A percentile compares a stretch with the other conserved stretches of the same genome.
phyloP scores from a whole-genome alignment of 345 rosid genomes.

The Ailanthus altissimus region DNA sequence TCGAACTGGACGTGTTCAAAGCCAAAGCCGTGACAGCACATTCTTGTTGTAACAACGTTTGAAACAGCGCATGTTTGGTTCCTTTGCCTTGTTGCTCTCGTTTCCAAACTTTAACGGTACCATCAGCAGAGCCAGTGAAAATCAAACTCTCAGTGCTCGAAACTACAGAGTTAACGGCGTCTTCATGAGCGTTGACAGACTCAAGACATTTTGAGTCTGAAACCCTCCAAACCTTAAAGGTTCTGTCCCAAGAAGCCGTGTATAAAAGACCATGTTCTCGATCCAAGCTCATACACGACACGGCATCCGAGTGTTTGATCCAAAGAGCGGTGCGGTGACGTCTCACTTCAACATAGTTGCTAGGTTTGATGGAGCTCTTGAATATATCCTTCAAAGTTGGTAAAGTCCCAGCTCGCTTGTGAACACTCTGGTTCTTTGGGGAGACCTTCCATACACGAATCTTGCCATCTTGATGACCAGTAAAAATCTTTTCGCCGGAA shows the following conservation, averaged over 20 bases:
- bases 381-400: slow-evolving; percentile 87
- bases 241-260: slow-evolving; percentile 94
- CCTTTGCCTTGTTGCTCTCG: slow-evolving; percentile 53
- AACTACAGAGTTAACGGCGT: slow-evolving; percentile 84
- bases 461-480: slow-evolving; percentile 95
- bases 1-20: slow-evolving; percentile 44
- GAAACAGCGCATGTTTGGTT: slow-evolving; percentile 56
- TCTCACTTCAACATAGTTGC: slow-evolving; percentile 78
- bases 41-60: slow-evolving; percentile 75
- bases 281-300: slow-evolving; percentile 77
- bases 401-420: slow-evolving; percentile 75
- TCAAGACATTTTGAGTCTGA: slow-evolving; percentile 87
- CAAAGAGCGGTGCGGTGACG: slow-evolving; percentile 69
- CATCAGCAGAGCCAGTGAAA: slow-evolving; percentile 93
- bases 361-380: slow-evolving; percentile 80
- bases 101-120: slow-evolving; percentile 88
- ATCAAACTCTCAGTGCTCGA: slow-evolving; percentile 51
- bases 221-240: slow-evolving; percentile 87
- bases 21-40: slow-evolving; percentile 89
- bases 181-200: slow-evolving; percentile 85
- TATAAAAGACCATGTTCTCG: slow-evolving; percentile 67
- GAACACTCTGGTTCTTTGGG: slow-evolving; percentile 61
- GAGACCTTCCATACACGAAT: slow-evolving; percentile 87
- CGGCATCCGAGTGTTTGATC: slow-evolving; percentile 92
- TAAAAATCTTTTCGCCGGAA: slow-evolving; percentile 76